Conservation (phyloP, 495 filamentous ascomycete species). For the Aspergillus cristatus region DNA sequence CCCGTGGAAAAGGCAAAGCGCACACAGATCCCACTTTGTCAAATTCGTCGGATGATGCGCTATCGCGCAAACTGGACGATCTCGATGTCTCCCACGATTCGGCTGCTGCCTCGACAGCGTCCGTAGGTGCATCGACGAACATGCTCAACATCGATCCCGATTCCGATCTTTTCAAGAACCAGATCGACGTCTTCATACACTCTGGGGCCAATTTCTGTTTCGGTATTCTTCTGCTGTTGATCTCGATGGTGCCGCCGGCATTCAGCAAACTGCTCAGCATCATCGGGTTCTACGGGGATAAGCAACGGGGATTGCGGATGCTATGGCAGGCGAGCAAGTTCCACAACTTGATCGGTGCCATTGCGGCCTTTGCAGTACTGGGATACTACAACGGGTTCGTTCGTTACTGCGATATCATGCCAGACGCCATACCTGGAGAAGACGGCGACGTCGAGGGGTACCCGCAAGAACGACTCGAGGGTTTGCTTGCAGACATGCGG, state of each 20-base stretch:
- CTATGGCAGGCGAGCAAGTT: slow-evolving; percentile 90
- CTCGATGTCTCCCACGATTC: slow-evolving; percentile 18
- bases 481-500: slow-evolving; percentile 66
- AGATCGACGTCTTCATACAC: slow-evolving; percentile 78
- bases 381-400: slow-evolving; percentile 82
- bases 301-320: slow-evolving; percentile 70
- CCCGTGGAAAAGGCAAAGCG: background rate
- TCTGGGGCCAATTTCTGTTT: slow-evolving; percentile 85
- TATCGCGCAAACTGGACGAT: slow-evolving; percentile 23
- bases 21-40: background rate
- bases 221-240: slow-evolving; percentile 71
- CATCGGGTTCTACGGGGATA: slow-evolving; percentile 87
- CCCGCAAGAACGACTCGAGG: slow-evolving; percentile 58
- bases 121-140: slow-evolving; percentile 7
- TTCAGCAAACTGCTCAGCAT: slow-evolving; percentile 77
- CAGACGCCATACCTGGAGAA: slow-evolving; percentile 40
- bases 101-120: background rate
- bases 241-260: slow-evolving; percentile 85
- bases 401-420: slow-evolving; percentile 80
- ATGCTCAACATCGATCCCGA: slow-evolving; percentile 39
- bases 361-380: slow-evolving; percentile 72
- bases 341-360: slow-evolving; percentile 81
- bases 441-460: slow-evolving; percentile 55
- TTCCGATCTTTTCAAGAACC: slow-evolving; percentile 51
- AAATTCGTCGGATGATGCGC: slow-evolving; percentile 5